These are phyloP conservation scores for Daphne laureola DNA, from an alignment of 441 rosid genomes.

Conservation along the genomic window DNA sequence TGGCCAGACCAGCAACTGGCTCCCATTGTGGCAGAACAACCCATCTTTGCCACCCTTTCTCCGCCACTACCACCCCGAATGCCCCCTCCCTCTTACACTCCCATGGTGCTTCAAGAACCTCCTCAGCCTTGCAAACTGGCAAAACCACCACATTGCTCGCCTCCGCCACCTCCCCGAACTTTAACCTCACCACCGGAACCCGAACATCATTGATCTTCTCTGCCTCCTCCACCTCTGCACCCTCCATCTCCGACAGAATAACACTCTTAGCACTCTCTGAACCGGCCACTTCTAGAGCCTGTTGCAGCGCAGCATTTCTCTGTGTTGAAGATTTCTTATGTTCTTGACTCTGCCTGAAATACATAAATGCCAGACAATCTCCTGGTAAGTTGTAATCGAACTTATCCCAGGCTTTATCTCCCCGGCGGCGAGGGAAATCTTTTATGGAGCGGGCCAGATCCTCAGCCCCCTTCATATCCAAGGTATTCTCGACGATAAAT, in stretches of 20 bases:
- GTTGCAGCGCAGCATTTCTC: slow-evolving; percentile 34
- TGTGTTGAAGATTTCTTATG: slow-evolving; percentile 45
- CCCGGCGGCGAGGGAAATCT: slow-evolving; percentile 70
- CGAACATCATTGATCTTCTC: slow-evolving; percentile 15
- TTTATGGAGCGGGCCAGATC: slow-evolving; percentile 75
- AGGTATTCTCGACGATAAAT: slow-evolving; percentile 27
- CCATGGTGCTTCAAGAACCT: slow-evolving; percentile 63
- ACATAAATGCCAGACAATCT: slow-evolving; percentile 69
- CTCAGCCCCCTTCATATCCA: slow-evolving; percentile 48
- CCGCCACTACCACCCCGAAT: slow-evolving; percentile 67
- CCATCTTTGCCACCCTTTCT: slow-evolving; percentile 85
- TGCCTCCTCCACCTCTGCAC: slow-evolving; percentile 23
- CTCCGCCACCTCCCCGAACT: slow-evolving; percentile 71
- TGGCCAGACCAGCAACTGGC: slow-evolving; percentile 28
- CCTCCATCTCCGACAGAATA: slow-evolving; percentile 31
- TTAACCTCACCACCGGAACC: slow-evolving; percentile 68
- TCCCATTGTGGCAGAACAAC: slow-evolving; percentile 76
- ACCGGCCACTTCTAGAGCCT: slow-evolving; percentile 48
- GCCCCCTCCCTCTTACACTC: slow-evolving; percentile 44
- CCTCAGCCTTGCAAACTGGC: slow-evolving; percentile 64
- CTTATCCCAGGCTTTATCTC: slow-evolving; percentile 53
- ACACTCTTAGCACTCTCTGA: slow-evolving; percentile 47
- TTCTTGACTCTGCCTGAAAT: slow-evolving; percentile 65
- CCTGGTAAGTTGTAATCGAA: slow-evolving; percentile 65
- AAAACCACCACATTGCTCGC: slow-evolving; percentile 56